These are phyloP conservation scores for Micractinium conductrix DNA, from an alignment of 139 green algal genomes.

Conservation along the genomic window DNA sequence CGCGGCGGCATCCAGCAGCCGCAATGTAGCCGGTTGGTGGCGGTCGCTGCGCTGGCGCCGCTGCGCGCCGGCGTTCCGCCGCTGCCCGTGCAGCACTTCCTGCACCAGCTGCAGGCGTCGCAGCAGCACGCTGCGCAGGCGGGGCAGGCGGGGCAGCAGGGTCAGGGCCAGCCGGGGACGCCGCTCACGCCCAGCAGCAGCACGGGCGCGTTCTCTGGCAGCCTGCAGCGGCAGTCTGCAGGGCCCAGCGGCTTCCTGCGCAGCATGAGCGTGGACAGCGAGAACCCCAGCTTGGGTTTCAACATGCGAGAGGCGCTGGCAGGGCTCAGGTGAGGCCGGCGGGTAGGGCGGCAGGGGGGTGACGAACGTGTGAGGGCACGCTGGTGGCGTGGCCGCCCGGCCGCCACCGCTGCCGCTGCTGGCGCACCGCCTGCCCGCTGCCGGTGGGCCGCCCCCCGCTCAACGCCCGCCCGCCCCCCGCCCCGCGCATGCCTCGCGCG, in stretches of 20 bases:
- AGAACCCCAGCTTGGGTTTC: slow-evolving; percentile 41
- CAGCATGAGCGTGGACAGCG: slow-evolving; percentile 29
- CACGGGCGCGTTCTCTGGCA: background rate
- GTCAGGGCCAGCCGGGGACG: background rate
- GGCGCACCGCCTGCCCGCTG: background rate
- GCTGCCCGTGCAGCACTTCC: background rate
- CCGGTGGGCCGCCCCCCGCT: background rate
- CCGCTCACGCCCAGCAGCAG: slow-evolving; percentile 6
- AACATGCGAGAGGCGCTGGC: slow-evolving; percentile 24
- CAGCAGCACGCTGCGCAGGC: background rate
- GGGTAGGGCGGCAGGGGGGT: background rate
- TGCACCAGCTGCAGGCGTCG: background rate
- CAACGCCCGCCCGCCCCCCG: background rate
- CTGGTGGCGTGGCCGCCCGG: background rate
- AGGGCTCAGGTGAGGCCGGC: slow-evolving; percentile 12
- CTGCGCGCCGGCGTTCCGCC: background rate
- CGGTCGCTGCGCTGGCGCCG: background rate
- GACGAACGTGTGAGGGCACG: background rate
- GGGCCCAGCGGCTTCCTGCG: slow-evolving; percentile 14
- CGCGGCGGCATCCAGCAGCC: slow-evolving; percentile 24
- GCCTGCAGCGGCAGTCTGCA: background rate
- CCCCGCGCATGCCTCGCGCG: background rate
- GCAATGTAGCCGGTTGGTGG: background rate
- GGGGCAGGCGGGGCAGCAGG: background rate
- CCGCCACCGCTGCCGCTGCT: background rate